A percentile compares a stretch with the other conserved stretches of the same genome.
phyloP scores from a whole-genome alignment of 2,329 filamentous ascomycete genomes.

The Phoma herbarum region DNA sequence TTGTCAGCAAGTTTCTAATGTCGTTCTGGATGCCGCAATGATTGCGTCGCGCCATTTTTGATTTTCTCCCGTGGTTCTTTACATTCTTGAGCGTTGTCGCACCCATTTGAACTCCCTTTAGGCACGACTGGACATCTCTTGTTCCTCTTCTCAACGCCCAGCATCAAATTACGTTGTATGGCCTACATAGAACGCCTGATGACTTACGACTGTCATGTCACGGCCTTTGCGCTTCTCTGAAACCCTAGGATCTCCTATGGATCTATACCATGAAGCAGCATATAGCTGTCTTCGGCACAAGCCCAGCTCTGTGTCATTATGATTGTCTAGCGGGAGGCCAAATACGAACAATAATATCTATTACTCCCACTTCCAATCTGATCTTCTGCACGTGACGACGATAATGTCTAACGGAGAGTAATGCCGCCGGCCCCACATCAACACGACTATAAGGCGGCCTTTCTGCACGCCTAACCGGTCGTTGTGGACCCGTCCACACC shows the following conservation, averaged over 20 bases:
- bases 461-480: slow-evolving; percentile 19
- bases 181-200: neutral
- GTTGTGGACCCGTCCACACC: slow-evolving; percentile 14
- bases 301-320: neutral
- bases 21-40: slow-evolving; percentile 45
- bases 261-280: neutral
- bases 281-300: neutral
- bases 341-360: neutral
- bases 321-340: neutral
- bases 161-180: slow-evolving; percentile 5
- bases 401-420: neutral
- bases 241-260: neutral
- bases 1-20: slow-evolving; percentile 56
- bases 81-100: neutral
- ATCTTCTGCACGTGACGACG: neutral
- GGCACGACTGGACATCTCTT: neutral
- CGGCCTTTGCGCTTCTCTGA: neutral
- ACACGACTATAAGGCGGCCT: slow-evolving; percentile 7
- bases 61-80: too few species aligned
- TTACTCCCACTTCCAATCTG: neutral
- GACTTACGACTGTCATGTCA: slow-evolving; percentile 15
- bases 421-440: neutral
- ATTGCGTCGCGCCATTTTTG: slow-evolving; percentile 1
- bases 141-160: neutral
- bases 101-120: neutral